Conservation (phyloP, 176 grass and related monocot genomes). For the Triticum dicoccoides region DNA sequence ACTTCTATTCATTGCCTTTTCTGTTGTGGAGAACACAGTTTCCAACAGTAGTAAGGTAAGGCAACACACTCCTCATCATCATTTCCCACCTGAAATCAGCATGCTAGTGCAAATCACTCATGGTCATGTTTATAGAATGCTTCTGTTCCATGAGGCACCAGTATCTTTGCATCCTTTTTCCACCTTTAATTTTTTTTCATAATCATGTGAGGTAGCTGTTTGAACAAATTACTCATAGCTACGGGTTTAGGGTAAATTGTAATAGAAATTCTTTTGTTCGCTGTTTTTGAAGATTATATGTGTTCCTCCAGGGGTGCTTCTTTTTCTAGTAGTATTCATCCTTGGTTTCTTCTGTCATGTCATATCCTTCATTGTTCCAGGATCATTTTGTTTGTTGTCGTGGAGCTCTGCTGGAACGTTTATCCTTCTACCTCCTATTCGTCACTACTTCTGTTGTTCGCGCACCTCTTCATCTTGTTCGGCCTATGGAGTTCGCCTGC, state of each 20-base stretch:
- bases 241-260: not conserved
- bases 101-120: not conserved
- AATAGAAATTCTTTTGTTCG: not conserved
- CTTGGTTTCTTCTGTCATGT: conserved; percentile 12
- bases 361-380: conserved; percentile 27
- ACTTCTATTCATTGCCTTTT: conserved; percentile 90
- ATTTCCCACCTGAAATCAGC: not conserved
- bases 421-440: conserved; percentile 86
- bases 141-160: not conserved
- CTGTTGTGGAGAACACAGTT: conserved; percentile 83
- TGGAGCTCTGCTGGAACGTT: conserved; percentile 94
- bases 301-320: not conserved
- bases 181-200: not conserved
- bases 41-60: conserved; percentile 65
- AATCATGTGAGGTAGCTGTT: not conserved
- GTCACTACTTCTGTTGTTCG: conserved; percentile 64
- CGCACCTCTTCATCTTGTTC: conserved; percentile 64
- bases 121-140: not conserved
- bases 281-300: not conserved
- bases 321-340: not conserved
- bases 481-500: conserved; percentile 66
- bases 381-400: conserved; percentile 66
- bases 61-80: not conserved
- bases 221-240: not conserved
- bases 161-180: not conserved